A percentile compares a stretch with the other conserved stretches of the same genome.
Conservation (phyloP, 2,329 filamentous ascomycete species). For the Xylariales sp. region DNA sequence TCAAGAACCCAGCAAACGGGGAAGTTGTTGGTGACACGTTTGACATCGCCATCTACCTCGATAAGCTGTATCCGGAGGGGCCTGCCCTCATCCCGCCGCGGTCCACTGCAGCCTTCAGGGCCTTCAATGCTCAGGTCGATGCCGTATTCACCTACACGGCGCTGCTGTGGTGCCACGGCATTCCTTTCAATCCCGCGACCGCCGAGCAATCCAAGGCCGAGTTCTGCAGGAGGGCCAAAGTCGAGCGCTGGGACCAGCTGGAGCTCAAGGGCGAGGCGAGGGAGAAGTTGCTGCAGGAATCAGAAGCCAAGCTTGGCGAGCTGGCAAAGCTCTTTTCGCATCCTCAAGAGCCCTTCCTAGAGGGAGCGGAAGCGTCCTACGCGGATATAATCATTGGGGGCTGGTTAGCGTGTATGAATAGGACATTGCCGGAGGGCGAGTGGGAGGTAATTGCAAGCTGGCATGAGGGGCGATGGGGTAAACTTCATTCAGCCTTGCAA, state of each 20-base stretch:
- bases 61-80: conserved; percentile 42
- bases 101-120: conserved; percentile 31
- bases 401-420: conserved; percentile 16
- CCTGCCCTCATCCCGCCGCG: conserved; percentile 44
- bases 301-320: conserved; percentile 10
- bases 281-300: conserved; percentile 9
- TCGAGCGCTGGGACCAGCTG: conserved; percentile 38
- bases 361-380: conserved; percentile 15
- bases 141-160: conserved; percentile 44
- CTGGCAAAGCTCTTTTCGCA: conserved; percentile 14
- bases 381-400: conserved; percentile 22
- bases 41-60: conserved; percentile 59
- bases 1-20: conserved; percentile 39
- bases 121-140: conserved; percentile 53
- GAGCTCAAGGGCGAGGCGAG: conserved; percentile 13
- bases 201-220: conserved; percentile 39
- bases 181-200: conserved; percentile 48
- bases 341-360: conserved; percentile 16
- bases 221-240: conserved; percentile 42
- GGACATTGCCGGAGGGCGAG: conserved; percentile 12
- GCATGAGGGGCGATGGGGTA: conserved; percentile 17
- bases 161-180: conserved; percentile 29
- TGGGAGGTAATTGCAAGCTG: conserved; percentile 18
- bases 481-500: conserved; percentile 16
- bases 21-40: conserved; percentile 55